Base-by-base conservation (phyloP, 768 basidiomycete species). In the Sistotremastrum suecicum region DNA sequence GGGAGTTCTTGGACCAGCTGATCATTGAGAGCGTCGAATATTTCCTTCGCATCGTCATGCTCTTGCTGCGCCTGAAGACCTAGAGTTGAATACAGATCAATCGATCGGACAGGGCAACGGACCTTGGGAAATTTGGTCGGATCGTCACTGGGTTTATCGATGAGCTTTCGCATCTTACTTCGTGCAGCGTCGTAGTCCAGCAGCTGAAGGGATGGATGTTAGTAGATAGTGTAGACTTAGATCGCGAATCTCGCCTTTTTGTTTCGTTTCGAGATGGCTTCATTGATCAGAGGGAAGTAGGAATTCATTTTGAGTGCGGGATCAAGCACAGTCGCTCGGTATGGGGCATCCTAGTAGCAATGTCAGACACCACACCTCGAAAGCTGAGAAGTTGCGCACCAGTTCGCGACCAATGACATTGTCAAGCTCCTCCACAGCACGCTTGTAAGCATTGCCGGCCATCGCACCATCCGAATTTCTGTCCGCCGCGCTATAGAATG, bases 261-360 rank as follows among this genome's bases (percentile, higher is more conserved):
- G 66, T 94, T 86, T 44, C 95, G 77, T 65, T 99, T 99, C 44
- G 75, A 49, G 51, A 99, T 89, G 47, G 92, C 87, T 48, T 92
- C 88, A 58, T 95, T 95, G 60, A 97, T 79, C 33, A 87, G 66
- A 3, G 90, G 88, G 65, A 89, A 94, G 62, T 95, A 95, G 0
- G 86, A 83, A 58, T 87, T 89, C 80, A 99, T 88, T 68, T 92
- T 95, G 2, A 92, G 91, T 3, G 97, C 68, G 2, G 95, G 95
- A 57, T 98, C 95, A 46, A 92, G 80, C 42, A 98, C 82, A 28
- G 94, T 89, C 30, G 90, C 89, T 32, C 95, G 78, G 65, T 85
- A 99, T 3, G 95, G 94, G 1, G 76, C 78, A 50, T 99, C 95
- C 91, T 97, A 53, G 41, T 29, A 41, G 30, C 7, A 42, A 11